phyloP scores from a whole-genome alignment of 176 grass and related monocot genomes.

The Triticum dicoccoides region DNA sequence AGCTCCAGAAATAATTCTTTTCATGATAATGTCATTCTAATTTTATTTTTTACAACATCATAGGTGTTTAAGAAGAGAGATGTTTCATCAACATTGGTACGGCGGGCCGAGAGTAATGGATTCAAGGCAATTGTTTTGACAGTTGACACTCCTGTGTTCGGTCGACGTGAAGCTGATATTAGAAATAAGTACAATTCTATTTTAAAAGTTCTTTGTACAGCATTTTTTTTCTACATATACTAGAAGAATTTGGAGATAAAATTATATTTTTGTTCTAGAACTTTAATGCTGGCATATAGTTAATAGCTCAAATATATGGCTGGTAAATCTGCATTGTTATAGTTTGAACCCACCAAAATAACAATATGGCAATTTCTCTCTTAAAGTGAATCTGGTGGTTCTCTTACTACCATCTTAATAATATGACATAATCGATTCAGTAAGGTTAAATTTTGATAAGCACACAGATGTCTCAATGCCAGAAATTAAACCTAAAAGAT shows the following conservation, averaged over 20 bases:
- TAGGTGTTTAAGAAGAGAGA: constrained; percentile 75
- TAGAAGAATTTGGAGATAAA: neutral
- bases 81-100: constrained; percentile 58
- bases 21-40: neutral
- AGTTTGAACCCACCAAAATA: neutral
- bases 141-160: constrained; percentile 69
- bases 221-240: neutral
- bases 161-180: constrained; percentile 76
- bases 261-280: too few species aligned
- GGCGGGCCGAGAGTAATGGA: constrained; percentile 59
- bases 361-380: neutral
- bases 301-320: too few species aligned
- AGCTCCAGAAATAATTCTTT: neutral
- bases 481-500: neutral
- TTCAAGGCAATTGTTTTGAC: constrained; percentile 89
- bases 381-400: neutral
- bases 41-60: neutral
- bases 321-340: too few species aligned
- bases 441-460: too few species aligned
- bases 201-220: neutral
- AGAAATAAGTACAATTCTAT: constrained; percentile 62
- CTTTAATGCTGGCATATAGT: too few species aligned
- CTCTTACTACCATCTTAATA: neutral
- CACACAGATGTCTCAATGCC: too few species aligned
- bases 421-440: neutral